Conservation (phyloP, 768 basidiomycete species). For the Termitomyces titanicus region DNA sequence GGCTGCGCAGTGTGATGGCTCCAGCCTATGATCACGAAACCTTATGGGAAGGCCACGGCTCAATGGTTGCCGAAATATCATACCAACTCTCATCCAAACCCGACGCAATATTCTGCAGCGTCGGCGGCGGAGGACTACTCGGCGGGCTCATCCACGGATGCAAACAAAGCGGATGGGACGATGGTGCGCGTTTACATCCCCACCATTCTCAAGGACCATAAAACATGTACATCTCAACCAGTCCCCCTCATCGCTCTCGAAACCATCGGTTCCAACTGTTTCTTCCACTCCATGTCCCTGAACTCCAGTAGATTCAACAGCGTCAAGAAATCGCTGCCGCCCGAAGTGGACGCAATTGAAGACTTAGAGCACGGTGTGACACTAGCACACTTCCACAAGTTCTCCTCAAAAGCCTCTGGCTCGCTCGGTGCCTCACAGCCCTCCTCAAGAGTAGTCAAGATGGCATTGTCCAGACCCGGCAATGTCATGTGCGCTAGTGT, state of each 20-base stretch:
- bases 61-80: slow-evolving; percentile 64
- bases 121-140: slow-evolving; percentile 71
- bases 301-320: slow-evolving; percentile 39
- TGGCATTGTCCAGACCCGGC: slow-evolving; percentile 60
- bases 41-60: slow-evolving; percentile 76
- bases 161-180: slow-evolving; percentile 59
- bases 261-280: slow-evolving; percentile 71
- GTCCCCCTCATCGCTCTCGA: slow-evolving; percentile 68
- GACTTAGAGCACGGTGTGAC: slow-evolving; percentile 42
- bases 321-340: slow-evolving; percentile 30
- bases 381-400: slow-evolving; percentile 51
- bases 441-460: slow-evolving; percentile 55
- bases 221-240: slow-evolving; percentile 2
- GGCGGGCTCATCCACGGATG: slow-evolving; percentile 74
- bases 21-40: slow-evolving; percentile 69
- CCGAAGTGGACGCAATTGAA: slow-evolving; percentile 37
- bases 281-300: slow-evolving; percentile 66
- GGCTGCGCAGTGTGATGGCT: slow-evolving; percentile 49
- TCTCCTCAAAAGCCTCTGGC: slow-evolving; percentile 62
- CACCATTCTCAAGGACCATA: too few relatives aligned
- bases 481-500: slow-evolving; percentile 56
- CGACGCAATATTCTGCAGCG: slow-evolving; percentile 72
- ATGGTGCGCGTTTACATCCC: slow-evolving; percentile 41
- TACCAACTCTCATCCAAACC: slow-evolving; percentile 53
- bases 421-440: slow-evolving; percentile 72